Base-by-base conservation (phyloP, 2,329 filamentous ascomycete species). In the Alternaria novae-zelandiae region DNA sequence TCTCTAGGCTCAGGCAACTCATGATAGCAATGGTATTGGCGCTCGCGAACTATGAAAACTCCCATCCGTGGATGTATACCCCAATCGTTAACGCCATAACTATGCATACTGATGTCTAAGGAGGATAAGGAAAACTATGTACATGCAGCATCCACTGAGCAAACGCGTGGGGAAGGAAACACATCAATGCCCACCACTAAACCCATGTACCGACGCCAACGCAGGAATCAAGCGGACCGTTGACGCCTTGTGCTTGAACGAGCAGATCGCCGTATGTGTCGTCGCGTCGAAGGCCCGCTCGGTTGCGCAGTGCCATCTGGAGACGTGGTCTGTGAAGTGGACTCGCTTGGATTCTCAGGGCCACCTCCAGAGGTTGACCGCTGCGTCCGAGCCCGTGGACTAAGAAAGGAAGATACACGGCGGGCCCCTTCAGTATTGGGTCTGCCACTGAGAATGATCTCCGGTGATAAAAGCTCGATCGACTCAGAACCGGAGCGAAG, bases 341-440 rank as follows among this genome's bases (percentile, higher is more conserved):
- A 17, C 45, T 54, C 60, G 50, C 60, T 63, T 54, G 49, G 25
- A 43, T 56, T 44, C 55, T 57, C 49, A 51, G 47, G 45, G 44
- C 50, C 59, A 25, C 47, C 50, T 53, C 50, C 55, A 50, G 49
- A 36, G 12, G 49, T 30, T 41, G 49, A 59, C 50, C 50, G 50
- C 30, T 47, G 56, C n/a, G 49, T 59, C 50, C 30, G 51, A 28
- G 43, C 11, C 28, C 23, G 41, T n/a, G 41, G 50, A 25, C 30
- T 25, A n/a, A 54, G 55, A 28, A 59, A 46, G 23, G 50, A 63
- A 25, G 56, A 54, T 49, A 59, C 20, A 7, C 50, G 60, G 28
- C 55, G 56, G n/a, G 30, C 56, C 23, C 12, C 20, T 45, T 41
- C 49, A 41, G 56, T 47, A 26, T 36, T 54, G n/a, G 20, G 25